Evolutionary conservation across 169 alveolate genomes (phyloP), one percentile per base, ranked within the genome.

Genomic region (Eimeria necatrix): DNA sequence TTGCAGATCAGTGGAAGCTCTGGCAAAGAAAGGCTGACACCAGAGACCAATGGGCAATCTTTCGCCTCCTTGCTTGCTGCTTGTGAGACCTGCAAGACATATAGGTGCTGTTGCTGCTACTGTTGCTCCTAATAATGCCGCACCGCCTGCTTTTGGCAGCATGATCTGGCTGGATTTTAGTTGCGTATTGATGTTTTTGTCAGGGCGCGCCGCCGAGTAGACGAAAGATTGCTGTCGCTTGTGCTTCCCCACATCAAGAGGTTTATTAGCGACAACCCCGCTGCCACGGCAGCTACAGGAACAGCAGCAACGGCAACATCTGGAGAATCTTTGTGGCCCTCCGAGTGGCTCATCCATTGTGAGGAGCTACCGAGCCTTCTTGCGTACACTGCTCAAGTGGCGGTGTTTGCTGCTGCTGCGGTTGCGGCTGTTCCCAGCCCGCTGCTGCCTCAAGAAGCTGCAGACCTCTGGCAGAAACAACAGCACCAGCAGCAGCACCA

Each of bases 391-490:
- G 18, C 92, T 18, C 80, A 85, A 85, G 64, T 61, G 64, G 92
- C 92, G 81, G 92, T 85, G 64, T 56, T 85, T 59, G 92, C 92
- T 61, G 92, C 92, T 53, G 92, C 92, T 32, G 76, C 80, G 32
- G 92, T 85, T 61, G 92, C 92, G 24, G 92, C 92, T 5, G 92
- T 85, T 61, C 92, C 92, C 92, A 85, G 92, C 16, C 92, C 92
- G 81, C 80, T 85, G 92, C 64, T 85, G 81, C 92, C 92, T 56
- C 92, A 85, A 59, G 92, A 85, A 46, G 92, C 60, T 32, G 59
- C 60, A 46, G 80, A 8, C 61, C 76, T 59, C 41, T 85, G 92
- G 92, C 76, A 85, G 48, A 22, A 68, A 8, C 78, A 20, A 16
- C 80, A 68, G 49, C 80, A 68, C 48, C 46, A n/a, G 20, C 92